These are phyloP conservation scores for Pseudomassariella vexata DNA, from an alignment of 2,329 filamentous ascomycete genomes.

Conservation along the genomic window DNA sequence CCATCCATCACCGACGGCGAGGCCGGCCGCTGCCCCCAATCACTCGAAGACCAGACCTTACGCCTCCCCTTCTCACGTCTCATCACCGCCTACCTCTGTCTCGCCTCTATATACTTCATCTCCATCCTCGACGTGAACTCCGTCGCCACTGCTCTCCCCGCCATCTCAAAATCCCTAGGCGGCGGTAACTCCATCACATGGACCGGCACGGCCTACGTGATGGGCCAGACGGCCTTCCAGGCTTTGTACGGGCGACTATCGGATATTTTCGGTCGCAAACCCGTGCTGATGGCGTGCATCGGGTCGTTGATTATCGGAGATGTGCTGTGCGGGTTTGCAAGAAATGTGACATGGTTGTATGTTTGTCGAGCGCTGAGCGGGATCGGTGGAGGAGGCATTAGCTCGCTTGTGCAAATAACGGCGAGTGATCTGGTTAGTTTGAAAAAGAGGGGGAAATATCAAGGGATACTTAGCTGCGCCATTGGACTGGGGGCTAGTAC, in stretches of 20 bases:
- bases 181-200: conserved; percentile 4
- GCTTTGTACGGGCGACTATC: conserved; percentile 5
- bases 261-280: conserved; percentile 6
- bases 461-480: conserved; percentile 21
- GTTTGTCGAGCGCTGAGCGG: conserved; percentile 22
- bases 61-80: conserved; percentile 12
- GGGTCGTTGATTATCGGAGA: conserved; percentile 3
- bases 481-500: conserved; percentile 16
- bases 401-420: conserved; percentile 26
- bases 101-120: conserved; percentile 12
- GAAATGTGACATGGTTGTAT: conserved; percentile 20
- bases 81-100: conserved; percentile 11
- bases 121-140: conserved; percentile 16
- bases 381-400: conserved; percentile 21
- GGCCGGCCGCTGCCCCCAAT: no score
- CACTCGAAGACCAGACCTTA: conserved; percentile 10
- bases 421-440: conserved; percentile 28
- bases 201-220: conserved; percentile 3
- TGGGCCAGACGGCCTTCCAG: conserved; percentile 5
- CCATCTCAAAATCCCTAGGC: conserved; percentile 1
- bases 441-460: conserved; percentile 28
- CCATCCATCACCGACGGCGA: no score
- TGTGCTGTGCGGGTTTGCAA: conserved; percentile 18
- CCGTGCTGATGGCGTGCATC: conserved; percentile 3
- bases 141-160: conserved; percentile 6